These are phyloP conservation scores for Apophysomyces variabilis DNA, from an alignment of 371 early-diverging fungal genomes.

Conservation along the genomic window DNA sequence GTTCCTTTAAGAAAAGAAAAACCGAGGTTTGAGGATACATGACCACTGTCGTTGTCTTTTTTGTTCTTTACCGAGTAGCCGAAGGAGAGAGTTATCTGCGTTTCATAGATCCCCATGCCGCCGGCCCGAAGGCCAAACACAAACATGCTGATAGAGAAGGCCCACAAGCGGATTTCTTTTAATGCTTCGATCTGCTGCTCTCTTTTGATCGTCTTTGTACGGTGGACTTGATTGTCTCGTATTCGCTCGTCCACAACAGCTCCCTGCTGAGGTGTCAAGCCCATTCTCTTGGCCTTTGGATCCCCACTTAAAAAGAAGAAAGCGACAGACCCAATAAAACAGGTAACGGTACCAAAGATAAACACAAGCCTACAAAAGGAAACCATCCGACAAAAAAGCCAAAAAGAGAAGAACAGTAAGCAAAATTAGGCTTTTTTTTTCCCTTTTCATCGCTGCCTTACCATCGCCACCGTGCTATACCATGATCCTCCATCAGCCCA, in stretches of 20 bases:
- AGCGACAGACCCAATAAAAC: constrained; percentile 12
- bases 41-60: too few relatives aligned
- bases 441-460: not conserved
- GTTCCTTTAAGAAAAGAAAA: not conserved
- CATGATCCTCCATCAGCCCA: constrained; percentile 35
- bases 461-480: constrained; percentile 47
- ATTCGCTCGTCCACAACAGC: constrained; percentile 15
- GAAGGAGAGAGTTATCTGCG: constrained; percentile 13
- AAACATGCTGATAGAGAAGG: constrained; percentile 2
- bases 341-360: constrained; percentile 15
- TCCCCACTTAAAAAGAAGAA: constrained; percentile 18
- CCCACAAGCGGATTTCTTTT: constrained; percentile 15
- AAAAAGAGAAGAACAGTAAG: too few relatives aligned
- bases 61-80: constrained; percentile 21
- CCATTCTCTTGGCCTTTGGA: constrained; percentile 13
- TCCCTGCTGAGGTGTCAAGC: constrained; percentile 12
- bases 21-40: too few relatives aligned
- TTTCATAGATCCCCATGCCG: constrained; percentile 8
- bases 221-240: constrained; percentile 15
- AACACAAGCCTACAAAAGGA: constrained; percentile 11
- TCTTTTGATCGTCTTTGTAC: constrained; percentile 5
- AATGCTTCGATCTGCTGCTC: constrained; percentile 16
- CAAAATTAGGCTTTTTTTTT: not conserved
- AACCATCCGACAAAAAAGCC: not conserved
- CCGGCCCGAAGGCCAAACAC: constrained; percentile 16